Base-by-base conservation (phyloP, 2,329 filamentous ascomycete genomes). In the Lecanosticta acicola region DNA sequence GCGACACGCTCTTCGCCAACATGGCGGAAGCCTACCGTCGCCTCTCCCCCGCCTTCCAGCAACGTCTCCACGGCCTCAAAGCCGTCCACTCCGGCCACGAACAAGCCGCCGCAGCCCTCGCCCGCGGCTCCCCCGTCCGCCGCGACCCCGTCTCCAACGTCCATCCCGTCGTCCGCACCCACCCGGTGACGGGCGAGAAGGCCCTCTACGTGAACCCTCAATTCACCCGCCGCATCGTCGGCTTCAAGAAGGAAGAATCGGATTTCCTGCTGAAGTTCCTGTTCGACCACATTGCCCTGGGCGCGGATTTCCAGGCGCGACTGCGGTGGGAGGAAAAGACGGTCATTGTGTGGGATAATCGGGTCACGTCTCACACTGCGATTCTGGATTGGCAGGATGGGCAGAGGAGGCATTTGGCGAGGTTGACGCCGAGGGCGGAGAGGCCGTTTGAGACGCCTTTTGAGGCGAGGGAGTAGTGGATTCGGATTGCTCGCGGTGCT, bases 221-320 rank as follows among this genome's bases (percentile, higher is more conserved):
- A 62, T 94, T 93, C 69, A 91, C 86, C 3, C 81, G 87, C 41
- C 75, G 82, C 21, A 91, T 94, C 43, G 78, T 91, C 1, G 87
- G 87, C 10, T 79, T 84, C 60, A 94, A 94, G 69, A 87, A 88
- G 62, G 88, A 94, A 62, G 89, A 94, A 63, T 87, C 83, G 1
- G 88, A 94, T 53, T 75, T 76, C 39, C 71, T 90, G 8, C 73
- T 90, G 48, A 86, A 87, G 59, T 89, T 89, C 70, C 68, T 90
- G 13, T 88, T 83, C 63, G 79, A 87, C 59, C 85, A 89, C 59
- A 80, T 88, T 42, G 83, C 81, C 1, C 75, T 78, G 33, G 83
- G 83, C 16, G 79, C 83, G 40, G 85, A 89, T 60, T 79, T 88
- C 64, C 85, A 90, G 57, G 75, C 75, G 3, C 77, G 85, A 18